phyloP scores from a whole-genome alignment of 331 rosid genomes.

The Cydonia oblonga region DNA sequence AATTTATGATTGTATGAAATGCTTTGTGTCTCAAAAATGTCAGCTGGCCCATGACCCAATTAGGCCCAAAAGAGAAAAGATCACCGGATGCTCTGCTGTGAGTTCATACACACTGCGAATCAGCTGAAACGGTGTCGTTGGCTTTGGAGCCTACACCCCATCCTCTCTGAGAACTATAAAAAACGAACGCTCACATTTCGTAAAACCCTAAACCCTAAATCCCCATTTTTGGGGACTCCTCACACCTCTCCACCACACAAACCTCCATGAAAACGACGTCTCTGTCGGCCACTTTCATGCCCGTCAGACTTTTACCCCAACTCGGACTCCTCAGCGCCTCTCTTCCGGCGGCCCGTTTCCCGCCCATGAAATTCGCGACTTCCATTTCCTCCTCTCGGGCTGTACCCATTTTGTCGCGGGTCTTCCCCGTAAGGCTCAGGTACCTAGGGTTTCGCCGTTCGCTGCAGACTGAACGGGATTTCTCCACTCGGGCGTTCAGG shows the following conservation, averaged over 20 bases:
- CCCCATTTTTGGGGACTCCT: slow-evolving; percentile 1
- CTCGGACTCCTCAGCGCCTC: slow-evolving; percentile 41
- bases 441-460: slow-evolving; percentile 14
- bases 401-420: slow-evolving; percentile 29
- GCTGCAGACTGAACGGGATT: slow-evolving; percentile 15
- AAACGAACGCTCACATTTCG: not conserved
- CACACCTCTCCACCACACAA: not conserved
- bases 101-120: too few species aligned
- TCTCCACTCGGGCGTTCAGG: slow-evolving; percentile 27
- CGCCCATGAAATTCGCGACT: slow-evolving; percentile 29
- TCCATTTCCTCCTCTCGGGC: slow-evolving; percentile 15
- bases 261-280: not conserved
- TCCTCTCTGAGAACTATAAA: not conserved
- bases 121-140: not conserved
- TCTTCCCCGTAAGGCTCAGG: slow-evolving; percentile 41
- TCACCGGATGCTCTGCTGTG: not conserved
- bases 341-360: slow-evolving; percentile 15
- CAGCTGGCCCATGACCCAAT: not conserved
- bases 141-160: not conserved
- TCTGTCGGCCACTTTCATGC: slow-evolving; percentile 22
- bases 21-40: not conserved
- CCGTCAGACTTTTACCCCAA: slow-evolving; percentile 45
- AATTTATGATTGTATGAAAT: not conserved
- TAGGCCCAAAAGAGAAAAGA: not conserved
- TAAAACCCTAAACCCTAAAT: slow-evolving; percentile 20